These are phyloP conservation scores for Hawksworthiomyces lignivorus DNA, from an alignment of 2,329 filamentous ascomycete species.

Conservation along the genomic window DNA sequence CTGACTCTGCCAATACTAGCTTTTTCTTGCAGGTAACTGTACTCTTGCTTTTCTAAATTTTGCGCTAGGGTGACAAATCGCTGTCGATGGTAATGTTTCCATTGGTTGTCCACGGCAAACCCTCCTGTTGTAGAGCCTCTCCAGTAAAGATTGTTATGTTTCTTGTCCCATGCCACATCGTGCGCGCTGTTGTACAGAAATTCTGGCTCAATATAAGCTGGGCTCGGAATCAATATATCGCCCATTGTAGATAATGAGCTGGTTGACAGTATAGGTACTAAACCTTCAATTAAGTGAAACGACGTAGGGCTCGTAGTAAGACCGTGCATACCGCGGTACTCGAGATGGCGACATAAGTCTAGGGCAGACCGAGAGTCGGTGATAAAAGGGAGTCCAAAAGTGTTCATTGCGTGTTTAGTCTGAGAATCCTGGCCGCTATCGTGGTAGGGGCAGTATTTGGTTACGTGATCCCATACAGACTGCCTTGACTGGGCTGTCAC, in stretches of 20 bases:
- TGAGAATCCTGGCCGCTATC: background rate
- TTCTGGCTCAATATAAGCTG: conserved; percentile 37
- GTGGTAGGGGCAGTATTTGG: background rate
- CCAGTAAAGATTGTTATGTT: conserved; percentile 48
- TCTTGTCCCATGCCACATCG: conserved; percentile 41
- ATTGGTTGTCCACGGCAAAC: conserved; percentile 25
- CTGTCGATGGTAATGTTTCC: conserved; percentile 40
- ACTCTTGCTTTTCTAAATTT: conserved; percentile 18
- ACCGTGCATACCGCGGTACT: conserved; percentile 36
- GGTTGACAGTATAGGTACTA: conserved; percentile 39
- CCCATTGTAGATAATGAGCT: conserved; percentile 38
- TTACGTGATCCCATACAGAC: background rate
- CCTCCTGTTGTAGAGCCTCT: conserved; percentile 48
- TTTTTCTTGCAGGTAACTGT: conserved; percentile 26
- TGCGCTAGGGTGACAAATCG: conserved; percentile 32
- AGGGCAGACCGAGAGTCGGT: conserved; percentile 18
- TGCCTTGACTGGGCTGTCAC: background rate
- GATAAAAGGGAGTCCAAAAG: conserved; percentile 29
- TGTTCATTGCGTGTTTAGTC: conserved; percentile 3
- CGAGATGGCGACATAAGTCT: conserved; percentile 37
- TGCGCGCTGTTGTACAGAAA: conserved; percentile 31
- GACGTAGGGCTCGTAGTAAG: conserved; percentile 36
- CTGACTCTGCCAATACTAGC: conserved; percentile 12
- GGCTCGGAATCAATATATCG: conserved; percentile 45
- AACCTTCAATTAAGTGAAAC: conserved; percentile 30